Base-by-base conservation (phyloP, 768 basidiomycete genomes). In the Collybia sp. region DNA sequence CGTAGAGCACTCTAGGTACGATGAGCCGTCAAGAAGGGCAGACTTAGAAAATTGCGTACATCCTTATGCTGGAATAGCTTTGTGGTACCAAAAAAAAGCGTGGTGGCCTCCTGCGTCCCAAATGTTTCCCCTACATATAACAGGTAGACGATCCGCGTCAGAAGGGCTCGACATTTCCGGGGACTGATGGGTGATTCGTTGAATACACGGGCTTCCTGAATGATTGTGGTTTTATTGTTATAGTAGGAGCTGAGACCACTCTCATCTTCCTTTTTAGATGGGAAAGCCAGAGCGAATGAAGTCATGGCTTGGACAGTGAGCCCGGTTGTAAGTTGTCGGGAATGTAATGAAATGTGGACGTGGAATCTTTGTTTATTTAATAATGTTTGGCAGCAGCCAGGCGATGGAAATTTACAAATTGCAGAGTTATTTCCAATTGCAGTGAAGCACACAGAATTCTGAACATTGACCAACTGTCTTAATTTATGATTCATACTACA, bases 1-100 rank as follows among this genome's bases (percentile, higher is more conserved):
- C 96, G 84, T 51, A 99, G 75, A 9, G 94, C 94, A 58, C 85
- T 86, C 94, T 97, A 67, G 16, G 18, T 42, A 39, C 37, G 34
- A 40, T 2, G 43, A 48, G 25, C 50, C 19, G 44, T 35, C n/a
- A 11, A 10, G 19, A 15, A 30, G 36, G 30, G 12, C n/a, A 34
- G 30, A 30, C 32, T 12, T 18, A 2, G 37, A 35, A 46, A 42
- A 5, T 16, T 11, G 77, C 95, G 70, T 62, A 97, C 95, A 72
- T 99, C 96, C 66, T 98, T 99, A 68, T 99, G 89, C 69, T 98
- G 96, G 69, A 99, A 99, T 47, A 99, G 68, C 70, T 99, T 99
- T 2, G 96, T 97, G 0, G 94, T 95, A 37, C 96, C 95, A 68
- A 99, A 99, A 81, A 99, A 99, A 53, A 99, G 70, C 6, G 88